A percentile compares a stretch with the other conserved stretches of the same genome.
phyloP scores from a whole-genome alignment of 2,329 filamentous ascomycete genomes.

The Nothomitra cinnamomea region DNA sequence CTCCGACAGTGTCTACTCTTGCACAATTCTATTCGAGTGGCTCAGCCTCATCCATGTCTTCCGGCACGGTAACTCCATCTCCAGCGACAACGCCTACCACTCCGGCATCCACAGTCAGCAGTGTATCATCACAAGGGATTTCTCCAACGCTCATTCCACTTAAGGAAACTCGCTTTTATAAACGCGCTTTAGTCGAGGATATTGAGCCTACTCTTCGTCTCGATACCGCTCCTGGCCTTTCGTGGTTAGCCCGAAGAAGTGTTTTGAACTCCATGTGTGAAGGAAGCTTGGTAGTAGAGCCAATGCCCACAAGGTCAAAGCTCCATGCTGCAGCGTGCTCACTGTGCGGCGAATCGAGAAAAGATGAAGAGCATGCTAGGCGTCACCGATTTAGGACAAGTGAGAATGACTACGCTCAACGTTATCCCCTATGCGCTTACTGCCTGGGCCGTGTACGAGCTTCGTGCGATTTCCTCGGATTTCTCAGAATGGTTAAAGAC shows the following conservation, averaged over 20 bases:
- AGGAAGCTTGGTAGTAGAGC: constrained; percentile 77
- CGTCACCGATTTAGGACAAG: constrained; percentile 79
- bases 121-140: constrained; percentile 17
- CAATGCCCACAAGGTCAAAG: constrained; percentile 44
- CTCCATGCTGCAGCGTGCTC: constrained; percentile 52
- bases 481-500: constrained; percentile 78
- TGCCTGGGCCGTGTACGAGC: constrained; percentile 71
- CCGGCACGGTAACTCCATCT: constrained; percentile 32
- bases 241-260: constrained; percentile 78
- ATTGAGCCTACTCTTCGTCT: constrained; percentile 87
- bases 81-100: constrained; percentile 42
- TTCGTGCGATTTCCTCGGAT: constrained; percentile 84
- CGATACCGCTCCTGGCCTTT: constrained; percentile 76
- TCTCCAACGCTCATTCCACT: constrained; percentile 39
- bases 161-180: constrained; percentile 89
- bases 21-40: constrained; percentile 36
- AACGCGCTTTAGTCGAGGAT: constrained; percentile 73
- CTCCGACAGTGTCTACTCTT: constrained; percentile 23
- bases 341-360: constrained; percentile 71
- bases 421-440: constrained; percentile 79
- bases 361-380: constrained; percentile 52
- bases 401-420: constrained; percentile 70
- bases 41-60: constrained; percentile 37
- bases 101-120: constrained; percentile 24
- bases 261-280: constrained; percentile 72